phyloP scores from a whole-genome alignment of 306 rosid genomes.

The Arachis hypogaea region DNA sequence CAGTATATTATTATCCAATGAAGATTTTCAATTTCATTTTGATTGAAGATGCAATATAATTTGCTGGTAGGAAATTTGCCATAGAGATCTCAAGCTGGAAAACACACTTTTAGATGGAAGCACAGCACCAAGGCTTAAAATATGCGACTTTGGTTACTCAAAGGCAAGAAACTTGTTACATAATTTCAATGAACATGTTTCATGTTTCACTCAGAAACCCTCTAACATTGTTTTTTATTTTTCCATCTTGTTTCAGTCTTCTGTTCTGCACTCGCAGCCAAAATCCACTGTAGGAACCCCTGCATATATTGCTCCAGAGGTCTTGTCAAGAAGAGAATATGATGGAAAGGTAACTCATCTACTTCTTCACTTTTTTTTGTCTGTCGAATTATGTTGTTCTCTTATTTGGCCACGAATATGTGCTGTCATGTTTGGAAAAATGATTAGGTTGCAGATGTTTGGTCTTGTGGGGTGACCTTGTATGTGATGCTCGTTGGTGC shows the following conservation, averaged over 20 bases:
- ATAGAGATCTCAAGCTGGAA: conserved; percentile 97
- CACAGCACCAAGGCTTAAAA: conserved; percentile 87
- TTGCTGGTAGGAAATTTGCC: conserved; percentile 85
- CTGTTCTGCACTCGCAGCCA: conserved; percentile 96
- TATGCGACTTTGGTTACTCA: conserved; percentile 96
- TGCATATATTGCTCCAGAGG: conserved; percentile 97
- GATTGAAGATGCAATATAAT: conserved; percentile 8
- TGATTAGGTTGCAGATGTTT: conserved; percentile 95
- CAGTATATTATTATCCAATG: background rate
- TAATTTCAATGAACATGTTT: conserved; percentile 23
- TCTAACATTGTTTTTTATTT: background rate
- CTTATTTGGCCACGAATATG: conserved; percentile 27
- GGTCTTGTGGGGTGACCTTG: conserved; percentile 99
- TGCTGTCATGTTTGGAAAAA: conserved; percentile 35
- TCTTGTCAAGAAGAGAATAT: conserved; percentile 78
- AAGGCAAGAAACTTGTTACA: conserved; percentile 57
- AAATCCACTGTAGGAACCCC: conserved; percentile 99
- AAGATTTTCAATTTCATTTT: conserved; percentile 3
- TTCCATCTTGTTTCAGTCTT: conserved; percentile 61
- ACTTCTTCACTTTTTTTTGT: background rate
- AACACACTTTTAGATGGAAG: conserved; percentile 98
- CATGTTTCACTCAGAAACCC: background rate
- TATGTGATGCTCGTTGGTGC: conserved; percentile 99
- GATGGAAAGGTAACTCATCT: conserved; percentile 78
- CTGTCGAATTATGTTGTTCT: background rate